Percentiles rank a stretch among this genome's conserved stretches.
Conservation (phyloP, 1,284 basidiomycete genomes). For the Bothia castanella region DNA sequence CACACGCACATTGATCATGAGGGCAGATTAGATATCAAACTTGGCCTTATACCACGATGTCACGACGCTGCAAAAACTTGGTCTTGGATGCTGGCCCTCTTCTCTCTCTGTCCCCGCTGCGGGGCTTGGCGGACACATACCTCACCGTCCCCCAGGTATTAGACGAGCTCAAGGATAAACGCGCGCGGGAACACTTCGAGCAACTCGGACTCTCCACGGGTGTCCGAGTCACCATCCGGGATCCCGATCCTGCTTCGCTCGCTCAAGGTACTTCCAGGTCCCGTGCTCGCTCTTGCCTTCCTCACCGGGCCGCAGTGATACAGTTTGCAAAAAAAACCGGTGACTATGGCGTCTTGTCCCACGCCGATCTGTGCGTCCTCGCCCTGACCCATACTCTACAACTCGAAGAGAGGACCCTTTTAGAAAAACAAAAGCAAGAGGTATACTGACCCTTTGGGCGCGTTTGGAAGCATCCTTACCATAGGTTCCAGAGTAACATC, state of each 20-base stretch:
- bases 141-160: conserved; percentile 88
- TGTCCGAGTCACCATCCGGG: conserved; percentile 70
- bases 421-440: conserved; percentile 18
- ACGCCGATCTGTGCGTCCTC: conserved; percentile 87
- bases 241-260: conserved; percentile 71
- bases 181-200: conserved; percentile 82
- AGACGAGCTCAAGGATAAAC: conserved; percentile 82
- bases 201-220: conserved; percentile 70
- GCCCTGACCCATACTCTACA: conserved; percentile 84
- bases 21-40: conserved; percentile 22
- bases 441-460: conserved; percentile 7
- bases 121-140: conserved; percentile 79
- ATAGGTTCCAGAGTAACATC: not conserved
- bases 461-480: not conserved
- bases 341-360: conserved; percentile 91
- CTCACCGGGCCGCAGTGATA: conserved; percentile 55
- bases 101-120: conserved; percentile 79
- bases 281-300: conserved; percentile 6
- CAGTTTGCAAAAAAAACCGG: conserved; percentile 95
- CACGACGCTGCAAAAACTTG: conserved; percentile 65
- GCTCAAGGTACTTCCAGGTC: conserved; percentile 63
- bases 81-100: conserved; percentile 92
- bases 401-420: conserved; percentile 38
- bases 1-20: no score
- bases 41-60: conserved; percentile 25